Conservation (phyloP, 768 basidiomycete species). For the Cystobasidium tubakii region DNA sequence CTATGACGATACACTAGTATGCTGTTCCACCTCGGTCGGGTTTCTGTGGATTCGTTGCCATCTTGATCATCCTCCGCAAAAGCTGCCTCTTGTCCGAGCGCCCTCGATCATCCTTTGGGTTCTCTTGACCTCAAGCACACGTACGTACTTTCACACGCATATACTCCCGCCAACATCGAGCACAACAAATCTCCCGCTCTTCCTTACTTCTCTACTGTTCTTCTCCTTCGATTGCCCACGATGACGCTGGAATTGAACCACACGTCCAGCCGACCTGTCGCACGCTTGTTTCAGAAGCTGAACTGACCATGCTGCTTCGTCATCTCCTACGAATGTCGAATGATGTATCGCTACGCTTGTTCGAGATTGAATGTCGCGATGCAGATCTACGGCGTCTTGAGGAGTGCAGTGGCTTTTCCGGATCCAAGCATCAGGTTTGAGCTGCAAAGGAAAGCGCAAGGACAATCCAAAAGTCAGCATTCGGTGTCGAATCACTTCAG, state of each 20-base stretch:
- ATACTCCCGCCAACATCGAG: neutral
- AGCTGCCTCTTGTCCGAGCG: too few relatives aligned
- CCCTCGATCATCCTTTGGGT: too few relatives aligned
- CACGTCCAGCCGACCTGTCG: neutral
- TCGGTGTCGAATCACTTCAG: too few relatives aligned
- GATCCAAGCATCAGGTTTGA: conserved; percentile 8
- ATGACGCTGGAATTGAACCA: neutral
- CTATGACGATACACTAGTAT: too few relatives aligned
- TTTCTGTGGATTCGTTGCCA: too few relatives aligned
- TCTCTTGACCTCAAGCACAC: too few relatives aligned
- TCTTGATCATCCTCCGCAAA: too few relatives aligned
- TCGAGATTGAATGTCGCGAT: neutral
- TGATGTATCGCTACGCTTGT: conserved; percentile 22
- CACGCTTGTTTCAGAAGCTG: conserved; percentile 9
- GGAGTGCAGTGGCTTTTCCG: conserved; percentile 5
- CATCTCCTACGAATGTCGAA: conserved; percentile 1
- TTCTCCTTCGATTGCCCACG: neutral
- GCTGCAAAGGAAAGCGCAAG: too few relatives aligned
- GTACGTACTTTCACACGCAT: neutral
- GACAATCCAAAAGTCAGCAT: too few relatives aligned
- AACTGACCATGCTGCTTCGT: conserved; percentile 13
- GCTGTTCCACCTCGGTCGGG: too few relatives aligned
- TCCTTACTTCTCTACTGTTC: neutral
- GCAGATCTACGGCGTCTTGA: conserved; percentile 11
- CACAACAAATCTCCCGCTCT: neutral